Percentiles rank a stretch among this genome's conserved stretches.
Evolutionary conservation across 495 filamentous ascomycete genomes (phyloP).

Genomic region (Aspergillus heteromorphus): DNA sequence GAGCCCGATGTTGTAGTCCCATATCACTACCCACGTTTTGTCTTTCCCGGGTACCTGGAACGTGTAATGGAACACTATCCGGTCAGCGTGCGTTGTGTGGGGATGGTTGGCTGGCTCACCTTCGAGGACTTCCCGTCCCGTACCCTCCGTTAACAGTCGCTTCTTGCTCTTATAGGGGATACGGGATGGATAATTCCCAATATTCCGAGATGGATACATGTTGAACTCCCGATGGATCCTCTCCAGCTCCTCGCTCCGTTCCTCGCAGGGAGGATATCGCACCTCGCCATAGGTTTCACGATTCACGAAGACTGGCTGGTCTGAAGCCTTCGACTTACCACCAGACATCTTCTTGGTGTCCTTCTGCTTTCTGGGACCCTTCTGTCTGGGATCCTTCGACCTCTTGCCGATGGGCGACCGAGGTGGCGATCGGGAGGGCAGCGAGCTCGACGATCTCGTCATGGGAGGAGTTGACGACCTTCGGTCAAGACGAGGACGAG

Average conservation of each 20-base stretch:
- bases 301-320: slow-evolving; percentile 45
- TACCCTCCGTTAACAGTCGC: slow-evolving; percentile 77
- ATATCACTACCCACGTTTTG: slow-evolving; percentile 72
- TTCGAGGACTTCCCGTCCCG: slow-evolving; percentile 81
- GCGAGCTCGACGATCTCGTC: too few species aligned
- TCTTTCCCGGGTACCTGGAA: slow-evolving; percentile 69
- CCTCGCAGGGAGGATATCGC: slow-evolving; percentile 64
- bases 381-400: too few species aligned
- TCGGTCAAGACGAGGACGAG: too few species aligned
- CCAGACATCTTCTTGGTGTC: too few species aligned
- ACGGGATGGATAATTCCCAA: slow-evolving; percentile 62
- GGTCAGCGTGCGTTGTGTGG: background rate
- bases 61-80: slow-evolving; percentile 82
- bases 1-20: slow-evolving; percentile 96
- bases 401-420: too few species aligned
- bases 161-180: slow-evolving; percentile 95
- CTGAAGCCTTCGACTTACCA: too few species aligned
- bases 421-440: too few species aligned
- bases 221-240: slow-evolving; percentile 54
- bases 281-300: slow-evolving; percentile 56
- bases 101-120: slow-evolving; percentile 44
- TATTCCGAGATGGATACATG: slow-evolving; percentile 62
- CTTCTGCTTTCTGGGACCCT: too few species aligned
- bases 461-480: too few species aligned
- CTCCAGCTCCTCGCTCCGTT: slow-evolving; percentile 49